Percentiles rank a stretch among this genome's conserved stretches.
phyloP scores from a whole-genome alignment of 805 yeast species.

The Yarrowia divulgata region DNA sequence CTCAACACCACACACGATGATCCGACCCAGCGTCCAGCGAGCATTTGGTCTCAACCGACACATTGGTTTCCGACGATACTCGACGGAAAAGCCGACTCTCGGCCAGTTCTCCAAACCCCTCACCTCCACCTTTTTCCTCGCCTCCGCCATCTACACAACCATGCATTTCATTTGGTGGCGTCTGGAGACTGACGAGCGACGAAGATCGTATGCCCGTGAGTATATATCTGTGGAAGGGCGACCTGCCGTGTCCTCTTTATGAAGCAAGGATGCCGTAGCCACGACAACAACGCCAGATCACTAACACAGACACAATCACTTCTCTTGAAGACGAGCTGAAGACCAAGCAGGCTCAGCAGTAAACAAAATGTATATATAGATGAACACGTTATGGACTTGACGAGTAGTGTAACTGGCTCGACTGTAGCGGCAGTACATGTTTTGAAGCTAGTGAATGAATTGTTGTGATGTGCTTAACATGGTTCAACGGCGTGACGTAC shows the following conservation, averaged over 20 bases:
- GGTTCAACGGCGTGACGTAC: too few species aligned
- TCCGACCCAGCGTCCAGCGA: slow-evolving; percentile 22
- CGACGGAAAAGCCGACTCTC: slow-evolving; percentile 19
- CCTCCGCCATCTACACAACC: slow-evolving; percentile 32
- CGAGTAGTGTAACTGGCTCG: too few species aligned
- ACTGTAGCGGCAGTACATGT: too few species aligned
- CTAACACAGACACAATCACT: slow-evolving; percentile 21
- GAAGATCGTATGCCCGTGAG: slow-evolving; percentile 22
- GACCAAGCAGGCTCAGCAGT: slow-evolving; percentile 24
- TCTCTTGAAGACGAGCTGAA: slow-evolving; percentile 18
- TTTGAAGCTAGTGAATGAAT: too few species aligned
- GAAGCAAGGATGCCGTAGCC: too few species aligned
- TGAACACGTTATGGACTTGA: not conserved
- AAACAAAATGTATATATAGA: slow-evolving; percentile 10
- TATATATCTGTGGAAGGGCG: not conserved
- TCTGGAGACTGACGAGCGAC: slow-evolving; percentile 31
- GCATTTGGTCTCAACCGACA: not conserved
- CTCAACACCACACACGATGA: slow-evolving; percentile 6
- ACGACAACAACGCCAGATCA: too few species aligned
- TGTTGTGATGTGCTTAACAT: too few species aligned
- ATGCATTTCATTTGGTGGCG: slow-evolving; percentile 31
- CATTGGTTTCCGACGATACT: slow-evolving; percentile 8
- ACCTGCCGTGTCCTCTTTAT: too few species aligned
- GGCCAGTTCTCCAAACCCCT: slow-evolving; percentile 33
- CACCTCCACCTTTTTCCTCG: slow-evolving; percentile 29